Percentiles rank a stretch among this genome's conserved stretches.
Evolutionary conservation across 371 early-diverging fungal species (phyloP).

Genomic region (Mucor mucedo): DNA sequence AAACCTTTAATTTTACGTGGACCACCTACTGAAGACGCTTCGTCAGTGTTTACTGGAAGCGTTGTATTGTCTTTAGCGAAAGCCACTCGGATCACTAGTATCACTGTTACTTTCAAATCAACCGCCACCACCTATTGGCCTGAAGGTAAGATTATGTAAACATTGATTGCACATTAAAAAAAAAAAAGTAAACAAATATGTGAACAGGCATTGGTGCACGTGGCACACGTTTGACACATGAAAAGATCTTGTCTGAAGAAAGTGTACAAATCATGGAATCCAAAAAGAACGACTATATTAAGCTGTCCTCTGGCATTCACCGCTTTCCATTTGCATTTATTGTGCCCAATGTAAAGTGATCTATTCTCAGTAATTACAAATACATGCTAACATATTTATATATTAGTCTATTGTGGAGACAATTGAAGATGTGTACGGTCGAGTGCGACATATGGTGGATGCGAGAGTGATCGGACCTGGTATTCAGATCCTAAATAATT

Average conservation of each 20-base stretch:
- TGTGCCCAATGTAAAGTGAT: conserved; percentile 38
- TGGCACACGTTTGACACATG: conserved; percentile 37
- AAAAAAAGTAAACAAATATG: background rate
- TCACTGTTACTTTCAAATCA: conserved; percentile 44
- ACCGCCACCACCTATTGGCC: conserved; percentile 54
- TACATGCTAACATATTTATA: background rate
- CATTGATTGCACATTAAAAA: background rate
- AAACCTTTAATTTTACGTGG: conserved; percentile 52
- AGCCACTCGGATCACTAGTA: conserved; percentile 39
- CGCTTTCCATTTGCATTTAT: conserved; percentile 42
- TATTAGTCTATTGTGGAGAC: conserved; percentile 37
- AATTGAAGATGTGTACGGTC: conserved; percentile 42
- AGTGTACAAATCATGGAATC: conserved; percentile 25
- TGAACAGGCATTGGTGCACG: conserved; percentile 37
- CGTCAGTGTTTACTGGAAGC: conserved; percentile 45
- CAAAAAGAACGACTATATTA: conserved; percentile 29
- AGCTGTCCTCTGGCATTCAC: conserved; percentile 34
- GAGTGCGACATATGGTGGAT: conserved; percentile 36
- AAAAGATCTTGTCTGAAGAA: conserved; percentile 33
- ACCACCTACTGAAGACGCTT: conserved; percentile 39
- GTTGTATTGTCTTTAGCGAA: conserved; percentile 42
- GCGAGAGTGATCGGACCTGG: conserved; percentile 31
- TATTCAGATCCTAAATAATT: conserved; percentile 32
- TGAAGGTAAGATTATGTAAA: conserved; percentile 35
- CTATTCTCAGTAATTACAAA: background rate